A percentile compares a stretch with the other conserved stretches of the same genome.
These are phyloP conservation scores for Colletotrichum liriopes DNA, from an alignment of 2,329 filamentous ascomycete species.

Conservation along the genomic window DNA sequence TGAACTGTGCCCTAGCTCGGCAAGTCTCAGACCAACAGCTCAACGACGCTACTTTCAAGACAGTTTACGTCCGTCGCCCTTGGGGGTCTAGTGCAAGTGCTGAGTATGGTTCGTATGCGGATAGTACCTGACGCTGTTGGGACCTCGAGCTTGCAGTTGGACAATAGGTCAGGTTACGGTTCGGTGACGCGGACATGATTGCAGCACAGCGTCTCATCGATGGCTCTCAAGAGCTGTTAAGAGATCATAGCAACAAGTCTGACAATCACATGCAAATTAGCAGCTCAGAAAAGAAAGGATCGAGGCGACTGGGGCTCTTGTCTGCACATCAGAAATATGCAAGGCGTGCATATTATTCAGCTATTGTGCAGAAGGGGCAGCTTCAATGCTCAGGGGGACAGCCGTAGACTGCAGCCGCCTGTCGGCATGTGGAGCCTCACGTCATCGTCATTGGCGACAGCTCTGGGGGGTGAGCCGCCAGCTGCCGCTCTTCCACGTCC, in stretches of 20 bases:
- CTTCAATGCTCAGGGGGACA: constrained; percentile 15
- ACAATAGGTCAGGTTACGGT: background rate
- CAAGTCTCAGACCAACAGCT: constrained; percentile 37
- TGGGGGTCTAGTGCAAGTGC: background rate
- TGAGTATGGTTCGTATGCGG: background rate
- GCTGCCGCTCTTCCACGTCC: constrained; percentile 18
- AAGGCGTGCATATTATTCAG: constrained; percentile 8
- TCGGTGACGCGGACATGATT: background rate
- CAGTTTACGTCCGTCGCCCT: constrained; percentile 7
- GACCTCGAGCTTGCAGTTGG: constrained; percentile 7
- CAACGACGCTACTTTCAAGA: constrained; percentile 32
- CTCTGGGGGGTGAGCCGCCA: constrained; percentile 27
- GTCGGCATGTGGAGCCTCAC: constrained; percentile 36
- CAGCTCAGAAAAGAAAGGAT: background rate
- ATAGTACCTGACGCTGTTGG: background rate
- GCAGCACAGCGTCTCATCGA: background rate
- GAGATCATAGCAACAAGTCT: background rate
- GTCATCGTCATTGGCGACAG: constrained; percentile 41
- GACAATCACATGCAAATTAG: constrained; percentile 38
- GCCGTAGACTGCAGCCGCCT: constrained; percentile 31
- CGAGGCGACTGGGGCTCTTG: constrained; percentile 1
- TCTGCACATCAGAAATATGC: background rate
- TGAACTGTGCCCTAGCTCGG: background rate
- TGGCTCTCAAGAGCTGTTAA: background rate
- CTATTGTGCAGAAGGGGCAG: background rate